Evolutionary conservation across 192 early-diverging fungal genomes (phyloP), one percentile per base, ranked within the genome.

Genomic region (Mortierella antarctica): DNA sequence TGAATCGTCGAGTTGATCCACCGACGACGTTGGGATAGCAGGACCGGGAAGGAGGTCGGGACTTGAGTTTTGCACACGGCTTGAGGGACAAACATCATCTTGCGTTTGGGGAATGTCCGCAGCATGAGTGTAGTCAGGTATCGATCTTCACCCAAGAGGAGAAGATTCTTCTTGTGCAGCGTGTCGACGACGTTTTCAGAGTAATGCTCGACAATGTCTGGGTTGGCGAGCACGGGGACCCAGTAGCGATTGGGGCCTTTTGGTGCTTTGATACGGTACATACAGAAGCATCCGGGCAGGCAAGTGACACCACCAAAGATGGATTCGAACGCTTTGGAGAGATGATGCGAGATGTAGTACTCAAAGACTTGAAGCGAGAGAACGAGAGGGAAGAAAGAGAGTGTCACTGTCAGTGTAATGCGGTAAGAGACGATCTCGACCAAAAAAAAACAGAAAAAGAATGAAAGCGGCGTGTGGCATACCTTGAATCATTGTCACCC

Each of bases 1-100:
- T 97, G 96, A 41, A 97, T 91, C 0, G 96, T 97, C 15, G 96
- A 97, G 84, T 97, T 97, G 85, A 97, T 97, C 96, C 96, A 97
- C 42, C 96, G 89, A n/a, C 95, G 90, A 4, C 94, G 89, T 82
- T 96, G 95, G 50, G 92, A 95, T 48, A 95, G 82, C 47, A 96
- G 74, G 14, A 96, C 91, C 57, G 84, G 88, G 88, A 97, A 97
- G 31, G 90, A 88, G 65, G 93, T 93, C 14, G 96, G 96, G 41
- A 96, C 96, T 45, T 95, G 89, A 13, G 96, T 96, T 80, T 96
- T 94, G 85, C 96, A 97, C 62, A 95, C 91, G 5, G 96, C 95
- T 57, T 91, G 90, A 15, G 96, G 95, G 10, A 95, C 89, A 89
- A 96, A 97, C 78, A 96, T 91, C 92, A 95, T 95, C 67, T 95